Conservation (phyloP, 75 land plant genomes). For the Pinus albicaulis region DNA sequence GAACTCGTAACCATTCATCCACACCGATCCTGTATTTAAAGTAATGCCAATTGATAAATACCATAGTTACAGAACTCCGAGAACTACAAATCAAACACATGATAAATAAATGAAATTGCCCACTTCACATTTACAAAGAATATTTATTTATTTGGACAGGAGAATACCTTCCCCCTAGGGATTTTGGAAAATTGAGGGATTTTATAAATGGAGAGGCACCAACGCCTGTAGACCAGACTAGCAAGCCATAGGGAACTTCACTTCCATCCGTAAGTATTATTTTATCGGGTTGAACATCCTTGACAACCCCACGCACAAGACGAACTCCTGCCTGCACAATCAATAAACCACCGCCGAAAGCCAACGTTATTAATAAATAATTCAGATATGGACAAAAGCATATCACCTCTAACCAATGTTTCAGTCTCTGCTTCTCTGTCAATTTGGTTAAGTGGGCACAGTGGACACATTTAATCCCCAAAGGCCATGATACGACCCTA, state of each 20-base stretch:
- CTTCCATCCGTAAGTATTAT: constrained; percentile 46
- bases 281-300: constrained; percentile 36
- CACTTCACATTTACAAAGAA: background rate
- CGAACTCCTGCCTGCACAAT: constrained; percentile 35
- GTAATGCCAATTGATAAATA: background rate
- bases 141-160: background rate
- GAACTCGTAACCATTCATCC: constrained; percentile 37
- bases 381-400: background rate
- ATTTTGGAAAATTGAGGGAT: constrained; percentile 30
- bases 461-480: too few relatives aligned
- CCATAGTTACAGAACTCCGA: background rate
- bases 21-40: constrained; percentile 36
- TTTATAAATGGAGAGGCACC: constrained; percentile 48
- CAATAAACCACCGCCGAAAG: background rate
- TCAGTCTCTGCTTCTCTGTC: too few relatives aligned
- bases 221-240: constrained; percentile 60
- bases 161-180: constrained; percentile 39
- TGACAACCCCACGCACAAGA: constrained; percentile 44
- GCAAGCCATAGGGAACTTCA: constrained; percentile 46
- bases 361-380: background rate
- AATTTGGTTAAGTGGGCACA: too few relatives aligned
- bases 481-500: too few relatives aligned
- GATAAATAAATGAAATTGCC: background rate
- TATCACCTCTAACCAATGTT: background rate
- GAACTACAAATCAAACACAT: background rate